Base-by-base conservation (phyloP, 108 stramenopile species). In the Nannochloropsis granulata region DNA sequence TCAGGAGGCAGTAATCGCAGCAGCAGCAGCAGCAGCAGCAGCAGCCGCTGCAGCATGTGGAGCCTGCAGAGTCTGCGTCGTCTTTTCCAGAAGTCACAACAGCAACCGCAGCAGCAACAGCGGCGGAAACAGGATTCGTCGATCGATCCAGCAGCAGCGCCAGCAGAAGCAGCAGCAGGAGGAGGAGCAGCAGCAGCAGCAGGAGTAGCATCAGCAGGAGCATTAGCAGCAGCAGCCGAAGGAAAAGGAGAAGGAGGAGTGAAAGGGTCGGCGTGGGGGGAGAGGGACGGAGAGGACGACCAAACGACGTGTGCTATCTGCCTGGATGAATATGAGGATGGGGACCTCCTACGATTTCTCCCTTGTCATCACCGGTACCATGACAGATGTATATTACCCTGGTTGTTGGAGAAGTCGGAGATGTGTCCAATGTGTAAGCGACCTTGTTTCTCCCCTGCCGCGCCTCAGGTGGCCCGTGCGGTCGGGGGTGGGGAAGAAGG, bases 351-450 rank as follows among this genome's bases (percentile, higher is more conserved):
- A 82, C 85, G 85, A 7, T 82, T 43, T 12, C 86, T 86, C 43
- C 86, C 86, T 19, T 86, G 86, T 85, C 82, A 82, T 21, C 86
- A 86, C 85, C 25, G 82, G 23, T 86, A 83, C 13, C 86, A 86
- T 85, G 34, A 85, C 82, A 43, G 83, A 13, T 86, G 86, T 34
- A 86, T 86, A 16, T 82, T 85, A 23, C 86, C 85, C 82, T 86
- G 86, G 86, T 82, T 86, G 12, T 83, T 85, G 21, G 85, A 82
- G 19, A 86, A 83, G 81, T 86, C 85, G 82, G 85, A 80, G 21
- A 83, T 86, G 0, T 86, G 86, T 43, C 86, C 86, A 24, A 82
- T 86, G 86, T 86, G 86, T 44, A 94, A 94, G 85, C 43, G 34
- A n/a, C 56, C 56, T n/a, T 71, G 56, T n/a, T 71, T 71, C 56